These are phyloP conservation scores for Pterocarpus santalinus DNA, from an alignment of 306 rosid species.

Conservation along the genomic window DNA sequence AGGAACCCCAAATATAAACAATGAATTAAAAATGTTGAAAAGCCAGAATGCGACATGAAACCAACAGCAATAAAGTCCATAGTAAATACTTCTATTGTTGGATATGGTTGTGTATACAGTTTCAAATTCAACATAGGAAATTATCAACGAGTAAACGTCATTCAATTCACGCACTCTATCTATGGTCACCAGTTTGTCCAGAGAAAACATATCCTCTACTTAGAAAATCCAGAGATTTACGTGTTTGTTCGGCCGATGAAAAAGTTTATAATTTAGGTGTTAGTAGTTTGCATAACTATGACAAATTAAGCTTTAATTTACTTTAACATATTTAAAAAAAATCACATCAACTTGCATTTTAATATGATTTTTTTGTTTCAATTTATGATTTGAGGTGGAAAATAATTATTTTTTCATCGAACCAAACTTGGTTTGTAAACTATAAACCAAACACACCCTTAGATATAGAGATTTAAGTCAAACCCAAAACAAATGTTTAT, in stretches of 20 bases:
- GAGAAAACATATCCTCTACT: slow-evolving; percentile 31
- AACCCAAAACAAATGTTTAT: slow-evolving; percentile 34
- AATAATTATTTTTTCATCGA: too few relatives aligned
- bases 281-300: not conserved
- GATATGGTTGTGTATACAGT: slow-evolving; percentile 23
- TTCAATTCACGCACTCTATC: slow-evolving; percentile 33
- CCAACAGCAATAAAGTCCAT: slow-evolving; percentile 63
- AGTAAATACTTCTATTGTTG: slow-evolving; percentile 57
- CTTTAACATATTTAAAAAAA: not conserved
- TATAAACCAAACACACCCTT: too few relatives aligned
- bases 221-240: too few relatives aligned
- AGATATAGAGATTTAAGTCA: slow-evolving; percentile 12
- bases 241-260: too few relatives aligned
- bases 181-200: slow-evolving; percentile 12
- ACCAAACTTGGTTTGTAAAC: too few relatives aligned
- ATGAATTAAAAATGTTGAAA: slow-evolving; percentile 25
- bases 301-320: not conserved
- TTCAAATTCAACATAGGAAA: slow-evolving; percentile 37
- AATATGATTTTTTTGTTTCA: not conserved
- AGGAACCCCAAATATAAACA: slow-evolving; percentile 9
- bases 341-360: too few relatives aligned
- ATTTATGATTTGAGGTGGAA: too few relatives aligned
- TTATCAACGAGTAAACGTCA: slow-evolving; percentile 32
- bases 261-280: not conserved
- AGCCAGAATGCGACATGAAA: slow-evolving; percentile 64